phyloP scores from a whole-genome alignment of 2,329 filamentous ascomycete genomes.

The Erysiphe pulchra region DNA sequence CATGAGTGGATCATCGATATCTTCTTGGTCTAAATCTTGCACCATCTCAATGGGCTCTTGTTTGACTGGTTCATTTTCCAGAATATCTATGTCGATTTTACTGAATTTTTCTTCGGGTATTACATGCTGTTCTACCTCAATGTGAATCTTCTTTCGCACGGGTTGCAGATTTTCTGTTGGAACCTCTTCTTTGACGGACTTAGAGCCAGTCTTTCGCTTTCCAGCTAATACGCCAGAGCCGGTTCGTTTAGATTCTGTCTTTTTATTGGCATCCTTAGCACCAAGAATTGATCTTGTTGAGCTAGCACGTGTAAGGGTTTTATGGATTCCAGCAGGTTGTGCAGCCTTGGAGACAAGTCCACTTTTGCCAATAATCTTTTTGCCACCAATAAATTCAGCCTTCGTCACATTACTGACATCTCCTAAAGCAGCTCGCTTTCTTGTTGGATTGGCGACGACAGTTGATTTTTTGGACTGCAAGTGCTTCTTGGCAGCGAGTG shows the following conservation, averaged over 20 bases:
- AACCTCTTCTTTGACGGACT: constrained; percentile 31
- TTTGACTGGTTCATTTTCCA: constrained; percentile 9
- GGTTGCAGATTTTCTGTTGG: constrained; percentile 41
- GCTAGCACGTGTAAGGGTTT: constrained; percentile 27
- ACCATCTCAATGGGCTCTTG: constrained; percentile 17
- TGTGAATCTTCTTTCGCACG: constrained; percentile 36
- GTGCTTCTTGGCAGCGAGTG: constrained; percentile 27
- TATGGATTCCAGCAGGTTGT: constrained; percentile 62
- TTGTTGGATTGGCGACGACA: constrained; percentile 23
- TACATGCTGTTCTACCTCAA: constrained; percentile 24
- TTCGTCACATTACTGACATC: constrained; percentile 94
- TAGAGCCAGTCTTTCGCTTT: constrained; percentile 42
- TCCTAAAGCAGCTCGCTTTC: constrained; percentile 65
- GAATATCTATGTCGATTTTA: constrained; percentile 11
- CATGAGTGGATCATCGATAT: constrained; percentile 86
- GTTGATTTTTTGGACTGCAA: constrained; percentile 46
- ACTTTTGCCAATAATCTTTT: constrained; percentile 47
- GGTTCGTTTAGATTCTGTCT: constrained; percentile 45
- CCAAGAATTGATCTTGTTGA: constrained; percentile 35
- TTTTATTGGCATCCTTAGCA: constrained; percentile 40
- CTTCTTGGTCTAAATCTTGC: constrained; percentile 58
- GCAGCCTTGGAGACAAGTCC: constrained; percentile 57
- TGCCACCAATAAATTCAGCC: constrained; percentile 40
- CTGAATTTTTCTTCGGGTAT: constrained; percentile 15
- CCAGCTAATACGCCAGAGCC: constrained; percentile 41